phyloP scores from a whole-genome alignment of 2,329 filamentous ascomycete genomes.

The Diaporthe vaccinii region DNA sequence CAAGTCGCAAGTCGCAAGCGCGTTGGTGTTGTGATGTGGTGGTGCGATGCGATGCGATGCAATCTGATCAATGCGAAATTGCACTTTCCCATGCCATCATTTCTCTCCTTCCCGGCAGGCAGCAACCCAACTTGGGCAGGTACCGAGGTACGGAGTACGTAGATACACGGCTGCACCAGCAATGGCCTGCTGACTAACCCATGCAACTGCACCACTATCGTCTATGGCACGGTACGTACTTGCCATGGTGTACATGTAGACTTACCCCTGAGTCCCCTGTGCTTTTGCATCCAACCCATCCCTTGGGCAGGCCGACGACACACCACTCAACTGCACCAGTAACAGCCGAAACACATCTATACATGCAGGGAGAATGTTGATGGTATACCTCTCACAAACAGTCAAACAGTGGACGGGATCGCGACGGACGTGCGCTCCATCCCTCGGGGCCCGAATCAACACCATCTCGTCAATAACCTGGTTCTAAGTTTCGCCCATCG shows the following conservation, averaged over 20 bases:
- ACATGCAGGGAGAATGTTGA: neutral
- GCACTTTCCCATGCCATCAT: slow-evolving; percentile 32
- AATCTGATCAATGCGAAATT: slow-evolving; percentile 28
- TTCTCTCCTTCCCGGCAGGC: slow-evolving; percentile 11
- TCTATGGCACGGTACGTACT: neutral
- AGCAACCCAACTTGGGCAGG: neutral
- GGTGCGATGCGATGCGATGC: neutral
- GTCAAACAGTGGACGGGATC: neutral
- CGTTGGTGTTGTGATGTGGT: slow-evolving; percentile 3
- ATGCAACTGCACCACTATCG: neutral
- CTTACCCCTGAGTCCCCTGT: slow-evolving; percentile 8
- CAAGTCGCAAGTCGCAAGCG: slow-evolving; percentile 9
- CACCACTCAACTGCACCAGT: neutral
- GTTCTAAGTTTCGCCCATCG: neutral
- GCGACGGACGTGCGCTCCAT: slow-evolving; percentile 5
- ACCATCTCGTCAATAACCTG: slow-evolving; percentile 1
- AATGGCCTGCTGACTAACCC: neutral
- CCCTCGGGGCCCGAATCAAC: slow-evolving; percentile 7
- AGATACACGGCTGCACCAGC: neutral
- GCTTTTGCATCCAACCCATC: slow-evolving; percentile 27
- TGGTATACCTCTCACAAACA: slow-evolving; percentile 3
- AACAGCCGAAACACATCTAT: slow-evolving; percentile 1
- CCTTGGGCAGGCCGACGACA: slow-evolving; percentile 1
- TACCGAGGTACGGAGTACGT: neutral
- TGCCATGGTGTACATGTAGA: too few relatives aligned